These are phyloP conservation scores for Strobilomyces confusus DNA, from an alignment of 768 basidiomycete species.

Conservation along the genomic window DNA sequence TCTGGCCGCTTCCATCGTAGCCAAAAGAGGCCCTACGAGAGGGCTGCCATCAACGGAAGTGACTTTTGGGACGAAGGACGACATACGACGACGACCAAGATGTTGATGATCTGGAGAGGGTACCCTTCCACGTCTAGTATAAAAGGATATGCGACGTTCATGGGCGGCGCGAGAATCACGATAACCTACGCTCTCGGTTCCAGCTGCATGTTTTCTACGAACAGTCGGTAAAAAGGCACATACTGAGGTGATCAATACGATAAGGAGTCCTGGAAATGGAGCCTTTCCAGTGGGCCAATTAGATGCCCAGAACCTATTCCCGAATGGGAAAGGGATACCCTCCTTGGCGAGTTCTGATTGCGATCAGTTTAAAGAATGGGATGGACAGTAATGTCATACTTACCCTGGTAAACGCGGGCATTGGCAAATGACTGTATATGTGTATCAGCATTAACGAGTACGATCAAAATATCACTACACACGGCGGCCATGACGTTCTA, in stretches of 20 bases:
- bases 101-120: slow-evolving; percentile 51
- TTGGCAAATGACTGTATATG: slow-evolving; percentile 44
- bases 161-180: slow-evolving; percentile 51
- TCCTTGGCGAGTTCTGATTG: neutral
- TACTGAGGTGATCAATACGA: slow-evolving; percentile 52
- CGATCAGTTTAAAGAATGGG: neutral
- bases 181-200: slow-evolving; percentile 37
- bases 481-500: slow-evolving; percentile 32
- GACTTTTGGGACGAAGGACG: neutral
- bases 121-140: slow-evolving; percentile 34
- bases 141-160: slow-evolving; percentile 38
- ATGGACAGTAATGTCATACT: neutral
- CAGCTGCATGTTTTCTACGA: neutral
- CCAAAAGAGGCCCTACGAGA: slow-evolving; percentile 17
- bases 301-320: slow-evolving; percentile 46
- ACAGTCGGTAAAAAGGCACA: slow-evolving; percentile 6
- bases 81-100: slow-evolving; percentile 51
- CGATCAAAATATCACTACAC: neutral
- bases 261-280: slow-evolving; percentile 51
- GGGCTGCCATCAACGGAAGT: no score
- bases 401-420: slow-evolving; percentile 50
- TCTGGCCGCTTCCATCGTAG: slow-evolving; percentile 46
- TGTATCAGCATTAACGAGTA: neutral
- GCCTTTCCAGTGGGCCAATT: slow-evolving; percentile 59
- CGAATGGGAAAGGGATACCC: neutral